A percentile compares a stretch with the other conserved stretches of the same genome.
These are phyloP conservation scores for Aspergillus brasiliensis DNA, from an alignment of 2,329 filamentous ascomycete genomes.

Conservation along the genomic window DNA sequence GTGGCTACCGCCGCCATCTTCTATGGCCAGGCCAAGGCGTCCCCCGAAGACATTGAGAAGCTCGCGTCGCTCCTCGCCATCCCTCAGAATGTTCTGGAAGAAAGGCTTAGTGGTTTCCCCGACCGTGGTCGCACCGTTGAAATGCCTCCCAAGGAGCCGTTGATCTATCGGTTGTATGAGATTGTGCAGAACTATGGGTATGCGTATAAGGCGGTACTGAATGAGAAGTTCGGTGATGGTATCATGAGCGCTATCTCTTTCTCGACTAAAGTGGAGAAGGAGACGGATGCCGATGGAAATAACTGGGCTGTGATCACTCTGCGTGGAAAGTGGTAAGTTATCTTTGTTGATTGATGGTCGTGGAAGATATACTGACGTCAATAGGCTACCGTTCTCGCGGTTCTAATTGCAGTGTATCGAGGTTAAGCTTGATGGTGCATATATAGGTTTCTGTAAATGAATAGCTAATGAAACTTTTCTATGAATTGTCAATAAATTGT, in stretches of 20 bases:
- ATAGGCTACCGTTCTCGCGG: conserved; percentile 50
- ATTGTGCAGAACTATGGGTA: conserved; percentile 97
- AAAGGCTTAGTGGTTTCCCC: conserved; percentile 71
- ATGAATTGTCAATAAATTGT: neutral
- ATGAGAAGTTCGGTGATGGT: conserved; percentile 91
- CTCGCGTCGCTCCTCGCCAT: conserved; percentile 68
- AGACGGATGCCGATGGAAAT: conserved; percentile 78
- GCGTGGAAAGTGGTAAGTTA: conserved; percentile 75
- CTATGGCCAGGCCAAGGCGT: conserved; percentile 81
- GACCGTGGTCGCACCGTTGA: conserved; percentile 77
- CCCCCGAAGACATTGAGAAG: conserved; percentile 67
- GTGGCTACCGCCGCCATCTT: conserved; percentile 86
- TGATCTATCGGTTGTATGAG: conserved; percentile 91
- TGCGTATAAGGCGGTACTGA: conserved; percentile 90
- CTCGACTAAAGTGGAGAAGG: conserved; percentile 88
- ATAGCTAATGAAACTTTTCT: neutral
- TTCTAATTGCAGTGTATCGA: conserved; percentile 33
- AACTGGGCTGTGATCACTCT: conserved; percentile 84
- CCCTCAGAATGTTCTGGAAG: conserved; percentile 57
- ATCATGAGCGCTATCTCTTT: conserved; percentile 98
- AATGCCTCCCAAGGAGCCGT: conserved; percentile 81
- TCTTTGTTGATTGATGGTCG: neutral
- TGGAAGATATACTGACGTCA: conserved; percentile 13
- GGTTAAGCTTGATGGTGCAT: neutral
- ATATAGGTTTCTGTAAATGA: neutral